Evolutionary conservation across 768 basidiomycete genomes (phyloP).

Genomic region (Chalciporus chontae): DNA sequence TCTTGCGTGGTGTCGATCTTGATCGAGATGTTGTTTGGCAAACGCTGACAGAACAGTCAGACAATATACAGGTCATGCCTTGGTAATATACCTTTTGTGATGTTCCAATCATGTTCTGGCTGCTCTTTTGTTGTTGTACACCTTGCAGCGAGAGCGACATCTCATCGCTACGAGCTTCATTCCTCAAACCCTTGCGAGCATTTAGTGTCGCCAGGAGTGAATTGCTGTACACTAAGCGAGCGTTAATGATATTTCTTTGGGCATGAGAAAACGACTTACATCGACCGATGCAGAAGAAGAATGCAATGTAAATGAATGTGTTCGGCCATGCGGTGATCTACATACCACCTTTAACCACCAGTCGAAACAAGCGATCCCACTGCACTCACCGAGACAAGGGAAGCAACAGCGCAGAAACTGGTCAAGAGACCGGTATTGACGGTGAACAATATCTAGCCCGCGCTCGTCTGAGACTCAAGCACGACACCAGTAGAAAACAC

Average conservation of each 20-base stretch:
- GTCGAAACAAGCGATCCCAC: neutral
- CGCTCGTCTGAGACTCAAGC: neutral
- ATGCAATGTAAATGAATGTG: slow-evolving; percentile 55
- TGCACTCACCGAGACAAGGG: slow-evolving; percentile 44
- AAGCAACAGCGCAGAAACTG: slow-evolving; percentile 51
- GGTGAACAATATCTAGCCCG: slow-evolving; percentile 48
- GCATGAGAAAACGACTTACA: slow-evolving; percentile 36
- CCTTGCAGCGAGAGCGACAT: slow-evolving; percentile 25
- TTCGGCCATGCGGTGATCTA: slow-evolving; percentile 46
- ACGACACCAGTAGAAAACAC: neutral
- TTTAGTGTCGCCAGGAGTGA: slow-evolving; percentile 60
- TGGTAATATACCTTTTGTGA: slow-evolving; percentile 10
- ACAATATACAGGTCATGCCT: neutral
- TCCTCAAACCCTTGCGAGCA: slow-evolving; percentile 46
- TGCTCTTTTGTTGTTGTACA: slow-evolving; percentile 23
- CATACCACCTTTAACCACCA: neutral
- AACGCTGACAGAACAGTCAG: slow-evolving; percentile 4
- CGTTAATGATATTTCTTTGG: neutral
- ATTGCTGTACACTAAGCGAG: slow-evolving; percentile 50
- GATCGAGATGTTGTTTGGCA: slow-evolving; percentile 54
- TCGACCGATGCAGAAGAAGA: slow-evolving; percentile 59
- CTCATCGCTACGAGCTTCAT: slow-evolving; percentile 3
- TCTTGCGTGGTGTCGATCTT: slow-evolving; percentile 63
- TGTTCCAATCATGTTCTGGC: slow-evolving; percentile 7
- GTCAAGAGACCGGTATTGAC: slow-evolving; percentile 40